Base-by-base conservation (phyloP, 129 eudicot species). In the Helianthus tuberosus region DNA sequence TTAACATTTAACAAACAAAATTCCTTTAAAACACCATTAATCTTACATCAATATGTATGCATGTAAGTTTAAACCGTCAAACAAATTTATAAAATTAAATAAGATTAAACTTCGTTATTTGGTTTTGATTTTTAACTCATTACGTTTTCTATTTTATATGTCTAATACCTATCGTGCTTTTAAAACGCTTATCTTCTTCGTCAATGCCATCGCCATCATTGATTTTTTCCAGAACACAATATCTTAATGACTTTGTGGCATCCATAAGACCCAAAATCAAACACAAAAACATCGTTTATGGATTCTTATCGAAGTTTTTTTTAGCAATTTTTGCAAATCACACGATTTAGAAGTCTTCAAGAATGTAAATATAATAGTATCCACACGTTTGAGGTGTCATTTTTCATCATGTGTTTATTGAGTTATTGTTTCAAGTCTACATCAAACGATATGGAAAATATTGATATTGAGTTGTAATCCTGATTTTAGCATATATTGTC, bases 1-100 rank as follows among this genome's bases (percentile, higher is more conserved):
- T 55, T 79, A 65, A 72, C 83, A 79, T 55, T 72, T 79, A 65
- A 72, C 83, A 79, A 72, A 79, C 83, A 79, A 72, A 41, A 65
- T 41, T 29, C 69, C 58, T 78, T 72, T 79, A 79, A 65, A 78
- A 78, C 73, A 72, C 73, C 77, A 48, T 64, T 69, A 70, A 69
- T 77, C 65, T 63, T 61, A 39, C 76, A 61, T 52, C 62, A 48
- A 44, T 69, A 23, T 69, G 6, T 63, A 68, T 67, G 75, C 59
- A 47, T 68, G 39, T 47, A 51, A 70, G 55, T 61, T 52, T 71
- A 63, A 78, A 78, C 77, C 68, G 68, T 57, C 67, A 3, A 76
- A 27, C 15, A 61, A 38, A 41, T 23, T 20, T 35, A 36, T n/a
- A 32, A 9, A 41, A 46, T 11, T 68, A 13, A 74, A 53, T 54